Evolutionary conservation across 441 rosid species (phyloP).

Genomic region (Corymbia citriodora): DNA sequence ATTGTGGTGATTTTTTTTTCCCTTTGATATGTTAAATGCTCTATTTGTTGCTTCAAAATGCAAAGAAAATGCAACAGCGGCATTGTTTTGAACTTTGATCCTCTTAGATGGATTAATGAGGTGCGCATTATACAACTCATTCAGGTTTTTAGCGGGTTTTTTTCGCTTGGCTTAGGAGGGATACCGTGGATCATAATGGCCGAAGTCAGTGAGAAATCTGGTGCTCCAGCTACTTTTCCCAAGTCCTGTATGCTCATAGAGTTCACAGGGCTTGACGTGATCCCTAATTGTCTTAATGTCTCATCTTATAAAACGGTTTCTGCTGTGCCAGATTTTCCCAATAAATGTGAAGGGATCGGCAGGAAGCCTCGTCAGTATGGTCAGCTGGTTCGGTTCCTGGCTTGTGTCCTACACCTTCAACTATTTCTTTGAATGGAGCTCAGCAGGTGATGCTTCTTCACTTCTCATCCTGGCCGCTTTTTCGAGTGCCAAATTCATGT

Average conservation of each 20-base stretch:
- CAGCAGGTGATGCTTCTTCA: conserved; percentile 15
- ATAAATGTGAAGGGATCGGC: conserved; percentile 30
- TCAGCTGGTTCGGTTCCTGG: conserved; percentile 33
- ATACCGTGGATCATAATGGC: conserved; percentile 16
- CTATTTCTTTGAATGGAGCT: conserved; percentile 33
- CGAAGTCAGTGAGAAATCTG: neutral
- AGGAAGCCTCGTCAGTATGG: conserved; percentile 28
- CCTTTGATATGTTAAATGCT: neutral
- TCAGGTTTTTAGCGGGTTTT: conserved; percentile 1
- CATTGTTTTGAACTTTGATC: neutral
- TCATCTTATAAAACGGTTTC: neutral
- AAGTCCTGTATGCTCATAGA: neutral
- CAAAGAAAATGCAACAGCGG: neutral
- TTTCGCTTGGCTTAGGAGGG: conserved; percentile 1
- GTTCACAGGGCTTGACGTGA: neutral
- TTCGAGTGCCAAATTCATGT: neutral
- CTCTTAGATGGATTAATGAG: neutral
- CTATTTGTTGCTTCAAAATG: neutral
- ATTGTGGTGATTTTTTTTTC: neutral
- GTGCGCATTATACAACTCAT: neutral
- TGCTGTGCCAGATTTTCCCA: conserved; percentile 22
- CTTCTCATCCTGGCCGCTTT: neutral
- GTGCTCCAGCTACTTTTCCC: neutral
- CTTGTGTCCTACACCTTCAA: conserved; percentile 28
- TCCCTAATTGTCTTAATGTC: neutral